A percentile compares a stretch with the other conserved stretches of the same genome.
Evolutionary conservation across 305 asterid species (phyloP).

Genomic region (Fraxinus sp.): DNA sequence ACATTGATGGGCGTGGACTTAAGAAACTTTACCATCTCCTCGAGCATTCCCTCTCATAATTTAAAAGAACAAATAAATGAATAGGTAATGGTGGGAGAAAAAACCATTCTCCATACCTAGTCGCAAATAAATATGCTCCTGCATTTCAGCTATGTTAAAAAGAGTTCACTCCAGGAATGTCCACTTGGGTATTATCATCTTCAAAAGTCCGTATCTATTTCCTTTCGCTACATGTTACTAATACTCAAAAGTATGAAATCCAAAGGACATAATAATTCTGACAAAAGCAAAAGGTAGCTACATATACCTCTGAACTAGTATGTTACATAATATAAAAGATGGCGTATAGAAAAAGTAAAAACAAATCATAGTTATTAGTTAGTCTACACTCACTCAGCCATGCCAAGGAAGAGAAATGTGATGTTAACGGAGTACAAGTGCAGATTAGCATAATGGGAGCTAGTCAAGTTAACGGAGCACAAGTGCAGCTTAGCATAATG

Average conservation of each 20-base stretch:
- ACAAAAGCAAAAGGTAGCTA: neutral
- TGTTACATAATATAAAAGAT: neutral
- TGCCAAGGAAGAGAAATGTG: conserved; percentile 7
- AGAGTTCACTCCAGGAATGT: neutral
- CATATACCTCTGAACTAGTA: neutral
- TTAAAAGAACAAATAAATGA: conserved; percentile 12
- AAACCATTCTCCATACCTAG: neutral
- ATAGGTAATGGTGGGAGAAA: neutral
- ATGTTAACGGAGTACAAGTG: neutral
- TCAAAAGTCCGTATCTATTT: neutral
- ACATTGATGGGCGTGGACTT: conserved; percentile 15
- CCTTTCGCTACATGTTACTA: neutral
- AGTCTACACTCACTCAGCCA: neutral
- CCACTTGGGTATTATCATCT: neutral
- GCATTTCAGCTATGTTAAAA: neutral
- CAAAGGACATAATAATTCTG: neutral
- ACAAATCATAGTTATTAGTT: neutral
- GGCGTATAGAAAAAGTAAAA: neutral
- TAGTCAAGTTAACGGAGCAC: neutral
- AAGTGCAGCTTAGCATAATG: too few species aligned
- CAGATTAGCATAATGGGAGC: neutral
- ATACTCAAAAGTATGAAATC: neutral
- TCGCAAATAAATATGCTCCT: neutral
- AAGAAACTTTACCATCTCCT: conserved; percentile 15
- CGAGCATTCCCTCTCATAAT: conserved; percentile 24